Percentiles rank a stretch among this genome's conserved stretches.
phyloP scores from a whole-genome alignment of 2,329 filamentous ascomycete genomes.

The Erysiphe pulchra region DNA sequence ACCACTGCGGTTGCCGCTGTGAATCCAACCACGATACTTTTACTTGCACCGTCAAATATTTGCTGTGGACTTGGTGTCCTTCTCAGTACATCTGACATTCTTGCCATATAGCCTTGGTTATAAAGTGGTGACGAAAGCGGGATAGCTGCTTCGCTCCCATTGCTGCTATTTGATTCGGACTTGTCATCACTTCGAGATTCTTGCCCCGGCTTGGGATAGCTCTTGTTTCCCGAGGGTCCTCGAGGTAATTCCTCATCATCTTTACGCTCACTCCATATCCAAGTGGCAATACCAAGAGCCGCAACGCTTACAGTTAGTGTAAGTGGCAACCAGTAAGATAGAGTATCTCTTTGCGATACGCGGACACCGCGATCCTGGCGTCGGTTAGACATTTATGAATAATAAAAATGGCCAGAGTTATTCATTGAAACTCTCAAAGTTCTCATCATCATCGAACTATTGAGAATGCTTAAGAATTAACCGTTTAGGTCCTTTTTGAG shows the following conservation, averaged over 20 bases:
- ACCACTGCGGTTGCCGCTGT: slow-evolving; percentile 63
- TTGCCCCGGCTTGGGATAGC: neutral
- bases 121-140: slow-evolving; percentile 17
- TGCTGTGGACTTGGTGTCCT: slow-evolving; percentile 73
- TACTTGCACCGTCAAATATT: slow-evolving; percentile 61
- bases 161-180: slow-evolving; percentile 4
- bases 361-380: slow-evolving; percentile 19
- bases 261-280: slow-evolving; percentile 78
- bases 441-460: neutral
- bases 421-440: neutral
- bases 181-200: slow-evolving; percentile 17
- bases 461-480: too few relatives aligned
- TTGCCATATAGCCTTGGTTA: slow-evolving; percentile 38
- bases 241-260: slow-evolving; percentile 33
- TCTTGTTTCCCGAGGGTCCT: neutral
- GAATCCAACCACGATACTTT: slow-evolving; percentile 55
- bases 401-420: neutral
- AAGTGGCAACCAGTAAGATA: slow-evolving; percentile 75
- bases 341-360: slow-evolving; percentile 31
- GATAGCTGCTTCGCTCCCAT: slow-evolving; percentile 18
- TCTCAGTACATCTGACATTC: slow-evolving; percentile 57
- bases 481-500: too few relatives aligned
- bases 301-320: slow-evolving; percentile 69
- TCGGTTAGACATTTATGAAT: slow-evolving; percentile 35
- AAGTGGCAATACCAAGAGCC: slow-evolving; percentile 63